Evolutionary conservation across 176 grass and related monocot genomes (phyloP).

Genomic region (Aegilops bicornis): DNA sequence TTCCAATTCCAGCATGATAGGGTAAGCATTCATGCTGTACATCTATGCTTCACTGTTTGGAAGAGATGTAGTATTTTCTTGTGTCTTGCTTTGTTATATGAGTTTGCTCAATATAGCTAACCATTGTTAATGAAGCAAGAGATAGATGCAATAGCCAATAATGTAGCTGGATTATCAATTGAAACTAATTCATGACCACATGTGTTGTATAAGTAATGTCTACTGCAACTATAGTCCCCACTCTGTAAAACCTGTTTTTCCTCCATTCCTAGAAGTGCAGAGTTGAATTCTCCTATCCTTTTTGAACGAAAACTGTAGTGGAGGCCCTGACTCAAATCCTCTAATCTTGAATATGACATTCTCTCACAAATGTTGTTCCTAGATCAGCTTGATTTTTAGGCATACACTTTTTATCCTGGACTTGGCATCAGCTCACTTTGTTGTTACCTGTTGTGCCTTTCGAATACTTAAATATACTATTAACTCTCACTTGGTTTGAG

Average conservation of each 20-base stretch:
- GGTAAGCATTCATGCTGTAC: conserved; percentile 44
- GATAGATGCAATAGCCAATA: conserved; percentile 19
- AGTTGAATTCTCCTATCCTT: background rate
- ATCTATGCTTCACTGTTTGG: conserved; percentile 12
- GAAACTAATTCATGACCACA: background rate
- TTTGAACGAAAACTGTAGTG: background rate
- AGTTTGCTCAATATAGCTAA: conserved; percentile 19
- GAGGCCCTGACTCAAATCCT: background rate
- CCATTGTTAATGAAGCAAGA: conserved; percentile 28
- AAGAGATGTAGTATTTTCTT: background rate
- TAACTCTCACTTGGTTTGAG: background rate
- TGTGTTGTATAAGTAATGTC: conserved; percentile 5
- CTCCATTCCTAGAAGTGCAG: background rate
- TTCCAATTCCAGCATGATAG: conserved; percentile 86
- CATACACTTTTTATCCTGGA: background rate
- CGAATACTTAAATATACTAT: conserved; percentile 27
- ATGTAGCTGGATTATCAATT: conserved; percentile 16
- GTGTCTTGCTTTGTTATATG: conserved; percentile 12
- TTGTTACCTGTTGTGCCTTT: conserved; percentile 23
- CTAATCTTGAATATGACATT: background rate
- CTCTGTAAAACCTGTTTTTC: conserved; percentile 2
- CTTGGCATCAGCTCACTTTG: conserved; percentile 5
- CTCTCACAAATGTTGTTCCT: background rate
- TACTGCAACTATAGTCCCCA: background rate
- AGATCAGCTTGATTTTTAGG: background rate